These are phyloP conservation scores for Helianthus tuberosus DNA, from an alignment of 129 eudicot genomes.

Conservation along the genomic window DNA sequence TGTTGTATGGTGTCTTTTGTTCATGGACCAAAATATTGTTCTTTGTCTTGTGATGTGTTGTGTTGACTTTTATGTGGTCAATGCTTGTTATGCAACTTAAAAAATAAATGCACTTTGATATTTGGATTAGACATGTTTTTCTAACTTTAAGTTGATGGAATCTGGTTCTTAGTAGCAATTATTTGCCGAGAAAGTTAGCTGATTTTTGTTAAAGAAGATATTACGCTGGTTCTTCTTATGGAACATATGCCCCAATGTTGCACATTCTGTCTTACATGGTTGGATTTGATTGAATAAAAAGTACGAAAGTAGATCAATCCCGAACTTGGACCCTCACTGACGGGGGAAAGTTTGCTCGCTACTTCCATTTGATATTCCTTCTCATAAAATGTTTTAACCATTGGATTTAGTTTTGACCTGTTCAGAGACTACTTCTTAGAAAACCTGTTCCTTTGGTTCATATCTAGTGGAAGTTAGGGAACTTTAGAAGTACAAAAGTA, in stretches of 20 bases:
- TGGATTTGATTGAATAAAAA: constrained; percentile 16
- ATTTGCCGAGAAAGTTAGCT: constrained; percentile 12
- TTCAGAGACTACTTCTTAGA: too few species aligned
- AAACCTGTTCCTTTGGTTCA: too few species aligned
- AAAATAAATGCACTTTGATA: constrained; percentile 11
- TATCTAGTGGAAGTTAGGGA: too few species aligned
- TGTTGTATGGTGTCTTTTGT: constrained; percentile 28
- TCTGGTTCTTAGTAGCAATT: constrained; percentile 32
- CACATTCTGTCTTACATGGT: constrained; percentile 24
- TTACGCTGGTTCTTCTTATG: constrained; percentile 31
- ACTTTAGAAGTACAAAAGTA: too few species aligned
- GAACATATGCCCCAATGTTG: constrained; percentile 23
- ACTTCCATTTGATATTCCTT: too few species aligned
- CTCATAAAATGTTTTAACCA: background rate
- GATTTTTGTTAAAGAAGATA: constrained; percentile 29
- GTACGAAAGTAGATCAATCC: background rate
- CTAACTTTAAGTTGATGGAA: constrained; percentile 21
- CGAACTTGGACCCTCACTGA: background rate
- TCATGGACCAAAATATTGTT: constrained; percentile 11
- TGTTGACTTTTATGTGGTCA: constrained; percentile 28
- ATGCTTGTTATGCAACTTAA: constrained; percentile 21
- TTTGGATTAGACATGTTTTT: constrained; percentile 23
- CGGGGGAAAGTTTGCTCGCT: background rate
- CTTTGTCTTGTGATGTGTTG: constrained; percentile 21
- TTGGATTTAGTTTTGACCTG: too few species aligned